Evolutionary conservation across 768 basidiomycete species (phyloP), one percentile per base, ranked within the genome.

Genomic region (Boletus coccyginus): DNA sequence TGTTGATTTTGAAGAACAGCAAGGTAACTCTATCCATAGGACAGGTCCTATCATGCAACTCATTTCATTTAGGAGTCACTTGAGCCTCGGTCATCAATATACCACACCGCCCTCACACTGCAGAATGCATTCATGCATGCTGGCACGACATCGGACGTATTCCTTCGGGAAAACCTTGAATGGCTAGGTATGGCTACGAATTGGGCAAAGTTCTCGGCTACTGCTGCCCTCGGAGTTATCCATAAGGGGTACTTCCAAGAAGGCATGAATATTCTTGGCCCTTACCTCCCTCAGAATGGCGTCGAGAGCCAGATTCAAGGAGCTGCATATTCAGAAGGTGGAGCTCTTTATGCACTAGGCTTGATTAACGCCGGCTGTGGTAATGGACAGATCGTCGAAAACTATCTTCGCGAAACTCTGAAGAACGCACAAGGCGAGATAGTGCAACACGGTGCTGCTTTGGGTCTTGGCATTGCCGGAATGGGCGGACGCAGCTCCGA

Each of bases 181-280:
- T 99, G 95, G 94, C 83, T 99, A 5, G 91, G 85, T 11, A 82
- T 92, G 51, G 97, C 97, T 3, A 88, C 88, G 29, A 98, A 99
- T 70, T 99, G 97, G 97, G 92, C 94, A 31, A 99, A 98, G 68
- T 99, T 98, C 75, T 92, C 94, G 5, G 93, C 97, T 7, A 98
- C 97, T 13, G 94, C 97, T 19, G 94, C 92, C 10, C 84, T 99
- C 24, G 97, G 97, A 59, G 92, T 98, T 53, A 98, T 99, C 60
- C 94, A 98, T 77, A 95, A 96, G 68, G 97, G 97, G 42, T 94
- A 94, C 70, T 91, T 93, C 65, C 86, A 94, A 65, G 88, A 96
- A 71, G 95, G 94, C 47, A 88, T 90, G 83, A 85, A 84, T 45
- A 92, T 98, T 51, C 84, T 99, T 27, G 87, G 89, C 5, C 97